A percentile compares a stretch with the other conserved stretches of the same genome.
These are phyloP conservation scores for Claviceps capensis DNA, from an alignment of 2,329 filamentous ascomycete species.

Conservation along the genomic window DNA sequence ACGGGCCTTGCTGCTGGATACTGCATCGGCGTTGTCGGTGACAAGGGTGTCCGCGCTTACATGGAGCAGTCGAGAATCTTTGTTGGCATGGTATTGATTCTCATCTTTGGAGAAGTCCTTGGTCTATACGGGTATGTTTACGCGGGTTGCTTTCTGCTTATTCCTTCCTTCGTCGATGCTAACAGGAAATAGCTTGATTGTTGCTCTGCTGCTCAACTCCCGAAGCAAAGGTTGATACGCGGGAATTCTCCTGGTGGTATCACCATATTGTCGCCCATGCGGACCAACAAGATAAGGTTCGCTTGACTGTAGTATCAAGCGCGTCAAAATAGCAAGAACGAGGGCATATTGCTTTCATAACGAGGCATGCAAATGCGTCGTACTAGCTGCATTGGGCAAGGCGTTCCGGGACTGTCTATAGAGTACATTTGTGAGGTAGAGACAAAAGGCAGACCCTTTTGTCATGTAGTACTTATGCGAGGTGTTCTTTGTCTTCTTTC, in stretches of 20 bases:
- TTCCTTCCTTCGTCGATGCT: neutral
- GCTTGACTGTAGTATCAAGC: neutral
- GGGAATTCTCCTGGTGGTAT: neutral
- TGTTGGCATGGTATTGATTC: slow-evolving; percentile 94
- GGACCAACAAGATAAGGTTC: neutral
- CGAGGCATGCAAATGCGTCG: slow-evolving; percentile 4
- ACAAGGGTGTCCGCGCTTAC: slow-evolving; percentile 84
- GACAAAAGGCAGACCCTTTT: neutral
- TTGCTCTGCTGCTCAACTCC: slow-evolving; percentile 85
- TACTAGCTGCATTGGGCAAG: slow-evolving; percentile 22
- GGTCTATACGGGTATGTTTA: slow-evolving; percentile 79
- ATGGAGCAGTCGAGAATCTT: slow-evolving; percentile 95
- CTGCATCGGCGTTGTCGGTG: slow-evolving; percentile 89
- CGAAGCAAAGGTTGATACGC: slow-evolving; percentile 50
- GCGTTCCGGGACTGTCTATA: slow-evolving; percentile 25
- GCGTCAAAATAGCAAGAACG: neutral
- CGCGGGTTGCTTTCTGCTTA: neutral
- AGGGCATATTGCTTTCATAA: neutral
- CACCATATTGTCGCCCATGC: neutral
- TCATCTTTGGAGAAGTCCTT: slow-evolving; percentile 96
- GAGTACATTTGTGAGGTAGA: slow-evolving; percentile 14
- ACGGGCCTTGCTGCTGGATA: slow-evolving; percentile 91
- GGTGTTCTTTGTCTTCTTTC: neutral
- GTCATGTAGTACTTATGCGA: neutral
- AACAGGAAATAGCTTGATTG: slow-evolving; percentile 54